phyloP scores from a whole-genome alignment of 768 basidiomycete species.

The Favolaschia claudopus region DNA sequence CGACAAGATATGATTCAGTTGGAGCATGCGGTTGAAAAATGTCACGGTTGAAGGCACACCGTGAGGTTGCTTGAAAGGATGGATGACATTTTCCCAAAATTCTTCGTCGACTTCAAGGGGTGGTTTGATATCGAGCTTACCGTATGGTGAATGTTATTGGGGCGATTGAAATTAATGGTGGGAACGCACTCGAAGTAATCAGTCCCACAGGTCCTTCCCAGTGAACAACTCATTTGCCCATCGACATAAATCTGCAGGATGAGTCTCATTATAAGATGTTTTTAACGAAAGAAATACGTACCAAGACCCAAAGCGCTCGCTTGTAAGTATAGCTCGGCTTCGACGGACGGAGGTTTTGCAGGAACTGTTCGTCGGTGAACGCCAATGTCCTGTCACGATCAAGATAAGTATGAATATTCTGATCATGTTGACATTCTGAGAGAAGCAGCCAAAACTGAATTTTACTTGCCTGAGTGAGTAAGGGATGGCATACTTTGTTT shows the following conservation, averaged over 20 bases:
- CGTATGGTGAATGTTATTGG: no score
- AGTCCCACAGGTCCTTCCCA: constrained; percentile 65
- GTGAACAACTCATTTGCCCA: constrained; percentile 37
- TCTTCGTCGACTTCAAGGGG: constrained; percentile 75
- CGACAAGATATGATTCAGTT: constrained; percentile 56
- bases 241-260: no score
- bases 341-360: constrained; percentile 46
- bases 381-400: constrained; percentile 26
- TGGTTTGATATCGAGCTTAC: constrained; percentile 65
- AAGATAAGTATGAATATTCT: no score
- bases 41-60: constrained; percentile 53
- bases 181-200: constrained; percentile 61
- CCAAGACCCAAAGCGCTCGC: no score
- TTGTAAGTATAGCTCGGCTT: constrained; percentile 80
- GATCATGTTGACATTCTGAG: constrained; percentile 49
- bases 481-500: no score
- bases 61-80: constrained; percentile 61
- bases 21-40: constrained; percentile 53
- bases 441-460: constrained; percentile 65
- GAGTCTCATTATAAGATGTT: no score
- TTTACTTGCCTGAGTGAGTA: no score
- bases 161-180: no score
- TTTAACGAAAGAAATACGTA: no score
- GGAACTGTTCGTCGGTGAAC: constrained; percentile 34
- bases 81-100: constrained; percentile 60